Percentiles rank a stretch among this genome's conserved stretches.
Conservation (phyloP, 2,329 filamentous ascomycete species). For the Penicillium digitatum region DNA sequence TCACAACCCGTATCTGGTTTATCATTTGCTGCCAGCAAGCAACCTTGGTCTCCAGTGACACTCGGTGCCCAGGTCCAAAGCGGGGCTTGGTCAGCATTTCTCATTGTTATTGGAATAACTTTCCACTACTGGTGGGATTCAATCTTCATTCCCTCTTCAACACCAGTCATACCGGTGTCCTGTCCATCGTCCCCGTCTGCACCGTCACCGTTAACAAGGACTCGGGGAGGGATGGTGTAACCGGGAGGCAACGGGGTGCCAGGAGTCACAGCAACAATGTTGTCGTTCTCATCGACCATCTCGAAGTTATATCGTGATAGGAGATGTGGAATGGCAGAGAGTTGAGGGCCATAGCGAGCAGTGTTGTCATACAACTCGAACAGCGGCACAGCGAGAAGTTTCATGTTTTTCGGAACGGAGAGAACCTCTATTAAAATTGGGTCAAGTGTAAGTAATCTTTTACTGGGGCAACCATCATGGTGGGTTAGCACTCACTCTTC, state of each 20-base stretch:
- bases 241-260: slow-evolving; percentile 60
- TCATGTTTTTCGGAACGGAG: slow-evolving; percentile 99
- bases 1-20: neutral
- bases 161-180: slow-evolving; percentile 38
- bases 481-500: slow-evolving; percentile 62
- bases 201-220: slow-evolving; percentile 53
- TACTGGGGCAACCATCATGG: too few species aligned
- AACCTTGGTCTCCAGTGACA: neutral
- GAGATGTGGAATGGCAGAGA: slow-evolving; percentile 92
- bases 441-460: neutral
- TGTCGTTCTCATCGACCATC: slow-evolving; percentile 88
- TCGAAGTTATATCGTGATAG: slow-evolving; percentile 96
- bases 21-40: neutral
- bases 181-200: slow-evolving; percentile 18
- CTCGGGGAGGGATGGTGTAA: slow-evolving; percentile 60
- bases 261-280: slow-evolving; percentile 79
- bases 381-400: slow-evolving; percentile 89
- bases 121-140: slow-evolving; percentile 20
- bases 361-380: slow-evolving; percentile 99
- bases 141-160: slow-evolving; percentile 25
- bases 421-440: slow-evolving; percentile 66
- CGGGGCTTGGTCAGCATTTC: neutral
- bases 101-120: neutral
- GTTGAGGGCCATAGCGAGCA: slow-evolving; percentile 86
- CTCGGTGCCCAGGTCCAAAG: neutral